Evolutionary conservation across 2,329 filamentous ascomycete species (phyloP).

Genomic region (Epichloe sibirici): DNA sequence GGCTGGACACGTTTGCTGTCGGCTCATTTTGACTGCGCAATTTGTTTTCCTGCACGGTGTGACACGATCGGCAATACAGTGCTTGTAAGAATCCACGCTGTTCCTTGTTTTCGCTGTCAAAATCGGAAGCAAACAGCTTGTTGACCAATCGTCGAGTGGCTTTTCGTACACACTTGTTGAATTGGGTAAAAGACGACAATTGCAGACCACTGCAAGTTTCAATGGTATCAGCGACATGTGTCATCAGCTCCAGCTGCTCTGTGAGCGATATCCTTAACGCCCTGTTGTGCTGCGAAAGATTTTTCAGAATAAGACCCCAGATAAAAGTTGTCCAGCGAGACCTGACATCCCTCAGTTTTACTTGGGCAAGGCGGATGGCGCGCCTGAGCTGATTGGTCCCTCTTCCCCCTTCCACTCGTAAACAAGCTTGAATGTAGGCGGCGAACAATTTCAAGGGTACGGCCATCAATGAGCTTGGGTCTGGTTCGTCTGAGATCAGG

Average conservation of each 20-base stretch:
- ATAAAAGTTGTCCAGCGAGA: slow-evolving; percentile 18
- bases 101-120: not conserved
- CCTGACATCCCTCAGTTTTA: slow-evolving; percentile 12
- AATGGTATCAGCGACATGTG: slow-evolving; percentile 18
- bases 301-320: slow-evolving; percentile 23
- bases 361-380: slow-evolving; percentile 18
- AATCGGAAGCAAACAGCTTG: slow-evolving; percentile 7
- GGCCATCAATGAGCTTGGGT: slow-evolving; percentile 11
- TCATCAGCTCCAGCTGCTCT: slow-evolving; percentile 19
- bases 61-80: not conserved
- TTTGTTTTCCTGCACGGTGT: too few relatives aligned
- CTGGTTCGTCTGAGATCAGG: slow-evolving; percentile 14
- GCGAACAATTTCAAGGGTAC: slow-evolving; percentile 27
- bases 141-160: slow-evolving; percentile 12
- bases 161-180: slow-evolving; percentile 13
- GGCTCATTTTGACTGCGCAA: not conserved
- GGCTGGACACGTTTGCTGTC: too few relatives aligned
- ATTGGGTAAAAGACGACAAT: slow-evolving; percentile 10
- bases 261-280: slow-evolving; percentile 15
- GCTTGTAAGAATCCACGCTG: not conserved
- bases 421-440: slow-evolving; percentile 33
- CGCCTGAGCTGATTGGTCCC: slow-evolving; percentile 17
- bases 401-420: slow-evolving; percentile 11
- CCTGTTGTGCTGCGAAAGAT: slow-evolving; percentile 18
- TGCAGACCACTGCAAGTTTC: slow-evolving; percentile 14